A percentile compares a stretch with the other conserved stretches of the same genome.
These are phyloP conservation scores for Physcia stellaris DNA, from an alignment of 495 filamentous ascomycete species.

Conservation along the genomic window DNA sequence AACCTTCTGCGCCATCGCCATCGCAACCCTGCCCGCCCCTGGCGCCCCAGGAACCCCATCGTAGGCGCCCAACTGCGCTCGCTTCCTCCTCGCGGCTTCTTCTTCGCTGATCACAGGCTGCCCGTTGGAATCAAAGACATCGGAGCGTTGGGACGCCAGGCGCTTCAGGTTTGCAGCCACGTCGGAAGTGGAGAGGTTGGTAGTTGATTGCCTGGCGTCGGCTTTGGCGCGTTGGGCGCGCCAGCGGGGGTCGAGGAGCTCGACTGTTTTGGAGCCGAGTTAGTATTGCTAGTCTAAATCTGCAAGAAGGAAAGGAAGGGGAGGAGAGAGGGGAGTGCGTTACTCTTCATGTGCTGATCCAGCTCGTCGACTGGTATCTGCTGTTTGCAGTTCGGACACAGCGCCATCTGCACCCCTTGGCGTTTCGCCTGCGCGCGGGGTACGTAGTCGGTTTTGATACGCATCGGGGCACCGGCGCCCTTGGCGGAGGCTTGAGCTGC, in stretches of 20 bases:
- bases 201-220: constrained; percentile 69
- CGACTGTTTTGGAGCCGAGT: constrained; percentile 34
- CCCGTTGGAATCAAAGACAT: constrained; percentile 73
- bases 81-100: constrained; percentile 65
- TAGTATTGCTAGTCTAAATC: constrained; percentile 8
- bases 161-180: constrained; percentile 92
- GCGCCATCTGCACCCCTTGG: constrained; percentile 48
- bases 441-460: constrained; percentile 85
- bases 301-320: not conserved
- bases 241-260: constrained; percentile 90
- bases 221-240: constrained; percentile 87
- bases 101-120: constrained; percentile 47
- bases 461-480: constrained; percentile 60
- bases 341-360: constrained; percentile 86
- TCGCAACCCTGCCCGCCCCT: too few relatives aligned
- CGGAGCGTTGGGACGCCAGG: constrained; percentile 79
- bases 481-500: constrained; percentile 68
- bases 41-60: too few relatives aligned
- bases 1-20: too few relatives aligned
- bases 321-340: constrained; percentile 10
- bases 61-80: constrained; percentile 52
- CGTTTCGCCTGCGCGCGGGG: constrained; percentile 65
- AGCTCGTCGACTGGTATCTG: constrained; percentile 75
- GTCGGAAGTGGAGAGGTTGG: constrained; percentile 74
- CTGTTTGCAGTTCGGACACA: constrained; percentile 92